phyloP scores from a whole-genome alignment of 75 land plant species.

The Cupressus sempervirens region DNA sequence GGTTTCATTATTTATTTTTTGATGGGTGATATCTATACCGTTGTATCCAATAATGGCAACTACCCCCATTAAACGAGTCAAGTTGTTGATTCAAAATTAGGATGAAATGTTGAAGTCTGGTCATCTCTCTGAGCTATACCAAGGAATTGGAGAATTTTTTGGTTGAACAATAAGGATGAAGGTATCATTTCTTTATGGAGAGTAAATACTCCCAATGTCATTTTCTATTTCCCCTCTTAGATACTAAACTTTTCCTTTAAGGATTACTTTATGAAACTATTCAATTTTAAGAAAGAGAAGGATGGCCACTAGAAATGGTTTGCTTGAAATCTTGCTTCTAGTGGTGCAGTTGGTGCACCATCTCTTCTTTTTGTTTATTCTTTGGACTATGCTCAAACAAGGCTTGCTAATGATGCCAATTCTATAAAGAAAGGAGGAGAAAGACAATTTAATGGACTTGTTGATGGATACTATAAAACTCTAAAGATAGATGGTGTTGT shows the following conservation, averaged over 20 bases:
- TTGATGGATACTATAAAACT: slow-evolving; percentile 40
- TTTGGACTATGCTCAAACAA: too few relatives aligned
- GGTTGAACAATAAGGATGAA: slow-evolving; percentile 38
- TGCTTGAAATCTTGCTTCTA: slow-evolving; percentile 52
- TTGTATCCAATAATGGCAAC: too few relatives aligned
- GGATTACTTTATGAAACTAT: slow-evolving; percentile 50
- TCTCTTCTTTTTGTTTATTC: slow-evolving; percentile 54
- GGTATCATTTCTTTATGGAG: slow-evolving; percentile 41
- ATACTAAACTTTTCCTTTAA: too few relatives aligned
- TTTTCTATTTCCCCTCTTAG: slow-evolving; percentile 55
- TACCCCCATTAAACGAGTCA: slow-evolving; percentile 62
- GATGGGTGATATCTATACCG: too few relatives aligned
- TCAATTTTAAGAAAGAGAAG: slow-evolving; percentile 54
- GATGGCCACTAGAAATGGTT: slow-evolving; percentile 66
- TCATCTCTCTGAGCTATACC: slow-evolving; percentile 45
- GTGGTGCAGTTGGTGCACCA: slow-evolving; percentile 50
- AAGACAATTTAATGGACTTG: slow-evolving; percentile 41
- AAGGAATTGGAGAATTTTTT: slow-evolving; percentile 54
- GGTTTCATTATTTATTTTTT: too few relatives aligned
- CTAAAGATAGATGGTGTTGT: slow-evolving; percentile 27
- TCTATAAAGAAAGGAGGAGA: slow-evolving; percentile 49
- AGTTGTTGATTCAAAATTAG: slow-evolving; percentile 58
- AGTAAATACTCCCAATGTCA: slow-evolving; percentile 55
- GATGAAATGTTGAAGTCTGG: slow-evolving; percentile 54
- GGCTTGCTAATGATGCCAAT: slow-evolving; percentile 44